These are phyloP conservation scores for Agrocybe chaxingu DNA, from an alignment of 768 basidiomycete genomes.

Conservation along the genomic window DNA sequence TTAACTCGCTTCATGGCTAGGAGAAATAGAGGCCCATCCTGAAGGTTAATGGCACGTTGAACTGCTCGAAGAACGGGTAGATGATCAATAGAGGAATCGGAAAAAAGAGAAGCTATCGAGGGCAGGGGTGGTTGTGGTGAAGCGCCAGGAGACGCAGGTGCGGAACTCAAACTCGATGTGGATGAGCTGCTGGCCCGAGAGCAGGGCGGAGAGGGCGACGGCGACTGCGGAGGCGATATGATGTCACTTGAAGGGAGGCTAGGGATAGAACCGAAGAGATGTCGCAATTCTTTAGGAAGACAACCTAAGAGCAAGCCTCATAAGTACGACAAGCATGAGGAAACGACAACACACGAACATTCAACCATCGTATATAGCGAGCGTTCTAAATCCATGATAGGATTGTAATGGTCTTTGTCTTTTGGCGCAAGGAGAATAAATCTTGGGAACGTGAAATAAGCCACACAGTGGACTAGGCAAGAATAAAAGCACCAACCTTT, in stretches of 20 bases:
- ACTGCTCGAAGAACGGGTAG: constrained; percentile 50
- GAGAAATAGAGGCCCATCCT: constrained; percentile 72
- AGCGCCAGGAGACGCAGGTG: constrained; percentile 23
- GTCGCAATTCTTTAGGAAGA: constrained; percentile 61
- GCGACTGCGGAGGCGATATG: constrained; percentile 34
- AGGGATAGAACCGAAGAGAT: constrained; percentile 66
- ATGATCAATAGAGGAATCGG: constrained; percentile 20
- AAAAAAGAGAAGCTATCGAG: constrained; percentile 16
- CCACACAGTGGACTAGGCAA: constrained; percentile 4
- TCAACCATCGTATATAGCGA: constrained; percentile 71
- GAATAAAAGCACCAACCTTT: constrained; percentile 46
- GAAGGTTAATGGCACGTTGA: constrained; percentile 65
- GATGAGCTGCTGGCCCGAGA: constrained; percentile 26
- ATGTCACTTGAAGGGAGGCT: constrained; percentile 40
- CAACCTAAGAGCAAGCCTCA: constrained; percentile 43
- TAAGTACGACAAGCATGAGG: constrained; percentile 1
- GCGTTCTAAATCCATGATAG: constrained; percentile 75
- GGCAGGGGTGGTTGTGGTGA: constrained; percentile 27
- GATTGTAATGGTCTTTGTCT: constrained; percentile 86
- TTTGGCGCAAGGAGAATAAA: constrained; percentile 77
- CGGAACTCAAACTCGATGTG: constrained; percentile 24
- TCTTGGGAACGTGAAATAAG: constrained; percentile 29
- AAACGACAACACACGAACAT: constrained; percentile 37
- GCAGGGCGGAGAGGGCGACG: constrained; percentile 32
- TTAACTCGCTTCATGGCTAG: constrained; percentile 62